phyloP scores from a whole-genome alignment of 176 grass and related monocot species.

The Triticum dicoccoides region DNA sequence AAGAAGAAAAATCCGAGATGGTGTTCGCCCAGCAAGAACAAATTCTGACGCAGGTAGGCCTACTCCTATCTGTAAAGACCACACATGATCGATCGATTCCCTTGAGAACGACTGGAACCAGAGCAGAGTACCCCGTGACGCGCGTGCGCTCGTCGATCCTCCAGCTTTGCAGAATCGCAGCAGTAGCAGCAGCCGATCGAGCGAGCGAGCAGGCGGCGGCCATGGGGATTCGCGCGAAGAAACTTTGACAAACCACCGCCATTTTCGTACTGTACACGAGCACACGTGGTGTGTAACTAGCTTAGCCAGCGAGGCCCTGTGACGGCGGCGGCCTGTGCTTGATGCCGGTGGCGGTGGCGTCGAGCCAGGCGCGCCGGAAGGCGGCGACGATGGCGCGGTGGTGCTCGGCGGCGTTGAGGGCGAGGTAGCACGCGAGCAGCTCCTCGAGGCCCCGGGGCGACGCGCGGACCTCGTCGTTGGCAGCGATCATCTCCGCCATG shows the following conservation, averaged over 20 bases:
- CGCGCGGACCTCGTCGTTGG: slow-evolving; percentile 38
- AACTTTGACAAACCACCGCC: neutral
- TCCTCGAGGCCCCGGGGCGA: slow-evolving; percentile 52
- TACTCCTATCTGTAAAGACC: slow-evolving; percentile 27
- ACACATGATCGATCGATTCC: slow-evolving; percentile 22
- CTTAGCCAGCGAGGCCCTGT: neutral
- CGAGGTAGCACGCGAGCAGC: slow-evolving; percentile 75
- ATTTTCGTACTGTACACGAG: slow-evolving; percentile 14
- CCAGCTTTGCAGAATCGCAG: neutral
- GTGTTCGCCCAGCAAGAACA: neutral
- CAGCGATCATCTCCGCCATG: slow-evolving; percentile 75
- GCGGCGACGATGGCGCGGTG: slow-evolving; percentile 70
- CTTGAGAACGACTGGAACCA: neutral
- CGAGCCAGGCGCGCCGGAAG: slow-evolving; percentile 64
- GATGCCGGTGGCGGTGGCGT: neutral
- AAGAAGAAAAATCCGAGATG: neutral
- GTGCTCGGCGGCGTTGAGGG: slow-evolving; percentile 70
- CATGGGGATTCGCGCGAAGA: neutral
- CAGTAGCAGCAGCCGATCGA: neutral
- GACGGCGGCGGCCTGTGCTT: neutral
- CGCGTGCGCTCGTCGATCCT: neutral
- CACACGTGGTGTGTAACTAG: neutral
- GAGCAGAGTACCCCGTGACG: neutral
- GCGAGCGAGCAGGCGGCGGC: neutral
- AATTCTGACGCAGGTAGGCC: slow-evolving; percentile 3